A percentile compares a stretch with the other conserved stretches of the same genome.
Conservation (phyloP, 2,329 filamentous ascomycete genomes). For the Myriosclerotinia scirpicola region DNA sequence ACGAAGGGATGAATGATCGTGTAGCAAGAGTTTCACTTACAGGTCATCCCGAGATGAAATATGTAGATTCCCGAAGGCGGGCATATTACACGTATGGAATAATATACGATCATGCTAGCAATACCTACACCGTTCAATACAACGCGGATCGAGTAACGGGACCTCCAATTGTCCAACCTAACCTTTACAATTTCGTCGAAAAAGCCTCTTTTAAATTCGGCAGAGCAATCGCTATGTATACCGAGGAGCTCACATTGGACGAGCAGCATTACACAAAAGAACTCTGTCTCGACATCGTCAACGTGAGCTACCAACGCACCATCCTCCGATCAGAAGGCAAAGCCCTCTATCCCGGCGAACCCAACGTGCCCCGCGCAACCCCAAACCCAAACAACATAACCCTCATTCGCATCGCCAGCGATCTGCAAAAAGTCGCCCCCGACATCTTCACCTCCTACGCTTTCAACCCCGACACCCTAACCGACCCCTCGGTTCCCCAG, state of each 20-base stretch:
- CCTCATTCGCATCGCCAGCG: conserved; percentile 28
- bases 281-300: not conserved
- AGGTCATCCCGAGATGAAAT: conserved; percentile 38
- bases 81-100: conserved; percentile 3
- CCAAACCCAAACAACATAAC: conserved; percentile 18
- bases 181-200: conserved; percentile 31
- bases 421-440: conserved; percentile 31
- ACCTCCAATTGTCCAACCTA: conserved; percentile 34
- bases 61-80: conserved; percentile 23
- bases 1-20: not conserved
- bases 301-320: conserved; percentile 1
- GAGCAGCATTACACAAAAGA: not conserved
- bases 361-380: not conserved
- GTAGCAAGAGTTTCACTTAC: conserved; percentile 32
- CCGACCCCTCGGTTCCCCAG: conserved; percentile 12
- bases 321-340: conserved; percentile 9
- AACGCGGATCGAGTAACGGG: conserved; percentile 27
- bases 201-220: conserved; percentile 33
- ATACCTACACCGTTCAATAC: conserved; percentile 30
- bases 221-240: conserved; percentile 26
- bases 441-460: conserved; percentile 28
- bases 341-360: not conserved
- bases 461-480: conserved; percentile 8
- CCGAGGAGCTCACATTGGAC: conserved; percentile 10
- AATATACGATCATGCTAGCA: not conserved